Evolutionary conservation across 169 alveolate genomes (phyloP).

Genomic region (Eimeria praecox): DNA sequence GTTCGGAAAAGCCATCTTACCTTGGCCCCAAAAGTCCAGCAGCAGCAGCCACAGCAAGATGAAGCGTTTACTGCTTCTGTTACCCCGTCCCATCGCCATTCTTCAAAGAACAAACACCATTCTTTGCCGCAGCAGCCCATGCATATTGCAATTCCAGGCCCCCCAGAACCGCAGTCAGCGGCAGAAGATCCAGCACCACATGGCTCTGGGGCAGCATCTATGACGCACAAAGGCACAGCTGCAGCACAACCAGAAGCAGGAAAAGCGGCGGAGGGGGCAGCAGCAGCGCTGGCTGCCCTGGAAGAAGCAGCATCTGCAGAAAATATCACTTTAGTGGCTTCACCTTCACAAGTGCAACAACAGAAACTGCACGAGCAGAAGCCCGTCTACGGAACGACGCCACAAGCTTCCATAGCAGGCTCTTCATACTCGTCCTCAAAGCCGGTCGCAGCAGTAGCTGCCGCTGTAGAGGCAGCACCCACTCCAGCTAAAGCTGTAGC

Average conservation of each 20-base stretch:
- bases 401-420: neutral
- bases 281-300: neutral
- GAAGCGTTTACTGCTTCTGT: neutral
- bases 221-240: neutral
- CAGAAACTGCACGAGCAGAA: constrained; percentile 28
- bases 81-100: neutral
- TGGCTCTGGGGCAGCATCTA: neutral
- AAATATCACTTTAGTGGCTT: neutral
- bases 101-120: neutral
- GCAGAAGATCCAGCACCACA: constrained; percentile 4
- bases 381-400: neutral
- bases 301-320: constrained; percentile 24
- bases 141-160: neutral
- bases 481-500: constrained; percentile 2
- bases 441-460: constrained; percentile 1
- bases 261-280: neutral
- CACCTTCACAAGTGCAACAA: neutral
- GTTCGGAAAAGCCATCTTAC: neutral
- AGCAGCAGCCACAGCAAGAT: constrained; percentile 7
- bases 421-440: neutral
- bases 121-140: neutral
- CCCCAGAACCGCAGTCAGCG: neutral
- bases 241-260: constrained; percentile 15
- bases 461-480: constrained; percentile 10
- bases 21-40: neutral